Evolutionary conservation across 1,139 yeast genomes (phyloP).

Genomic region (Suhomyces atakaporum): DNA sequence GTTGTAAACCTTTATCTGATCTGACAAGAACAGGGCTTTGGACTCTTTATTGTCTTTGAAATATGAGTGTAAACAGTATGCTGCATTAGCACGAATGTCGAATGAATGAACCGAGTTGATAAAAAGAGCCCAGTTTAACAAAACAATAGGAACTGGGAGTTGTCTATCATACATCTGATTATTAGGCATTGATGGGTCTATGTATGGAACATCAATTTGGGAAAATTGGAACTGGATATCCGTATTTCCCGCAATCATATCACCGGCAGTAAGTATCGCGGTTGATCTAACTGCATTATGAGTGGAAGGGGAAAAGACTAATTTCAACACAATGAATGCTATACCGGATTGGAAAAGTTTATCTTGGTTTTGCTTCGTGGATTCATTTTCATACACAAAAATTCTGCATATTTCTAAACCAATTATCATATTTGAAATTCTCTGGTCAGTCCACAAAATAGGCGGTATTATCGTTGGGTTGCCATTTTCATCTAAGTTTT

Average conservation of each 20-base stretch:
- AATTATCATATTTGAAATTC: slow-evolving; percentile 63
- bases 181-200: slow-evolving; percentile 48
- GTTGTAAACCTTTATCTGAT: slow-evolving; percentile 57
- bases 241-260: slow-evolving; percentile 65
- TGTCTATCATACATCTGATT: slow-evolving; percentile 23
- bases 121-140: slow-evolving; percentile 78
- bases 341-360: slow-evolving; percentile 64
- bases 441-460: slow-evolving; percentile 72
- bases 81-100: slow-evolving; percentile 75
- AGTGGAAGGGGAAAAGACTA: slow-evolving; percentile 66
- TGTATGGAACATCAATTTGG: slow-evolving; percentile 85
- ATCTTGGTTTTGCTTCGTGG: slow-evolving; percentile 61
- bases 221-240: slow-evolving; percentile 69
- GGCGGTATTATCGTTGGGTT: slow-evolving; percentile 24
- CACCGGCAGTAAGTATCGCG: slow-evolving; percentile 76
- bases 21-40: slow-evolving; percentile 59
- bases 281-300: slow-evolving; percentile 64
- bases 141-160: slow-evolving; percentile 71
- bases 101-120: slow-evolving; percentile 83
- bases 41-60: slow-evolving; percentile 67
- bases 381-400: slow-evolving; percentile 77
- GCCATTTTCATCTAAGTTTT: slow-evolving; percentile 7
- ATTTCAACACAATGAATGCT: slow-evolving; percentile 61
- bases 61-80: slow-evolving; percentile 65
- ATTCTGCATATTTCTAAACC: slow-evolving; percentile 73